phyloP scores from a whole-genome alignment of 768 basidiomycete genomes.

The Sarcomyxa edulis region DNA sequence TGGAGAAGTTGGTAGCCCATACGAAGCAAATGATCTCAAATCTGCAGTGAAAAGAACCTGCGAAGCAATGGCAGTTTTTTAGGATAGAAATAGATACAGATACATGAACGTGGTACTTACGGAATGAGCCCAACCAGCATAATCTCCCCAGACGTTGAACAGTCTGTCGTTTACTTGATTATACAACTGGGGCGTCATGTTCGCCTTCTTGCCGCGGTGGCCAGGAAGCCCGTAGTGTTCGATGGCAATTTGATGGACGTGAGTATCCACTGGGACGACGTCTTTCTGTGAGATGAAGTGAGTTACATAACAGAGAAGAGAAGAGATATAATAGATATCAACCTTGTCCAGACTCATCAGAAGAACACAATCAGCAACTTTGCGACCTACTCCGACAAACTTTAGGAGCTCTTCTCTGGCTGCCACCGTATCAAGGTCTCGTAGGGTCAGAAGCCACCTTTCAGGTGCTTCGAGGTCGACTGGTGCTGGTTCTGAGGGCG shows the following conservation, averaged over 20 bases:
- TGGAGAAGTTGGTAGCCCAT: constrained; percentile 35
- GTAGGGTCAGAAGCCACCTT: constrained; percentile 52
- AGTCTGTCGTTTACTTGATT: constrained; percentile 64
- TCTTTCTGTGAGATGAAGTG: constrained; percentile 55
- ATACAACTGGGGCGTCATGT: constrained; percentile 76
- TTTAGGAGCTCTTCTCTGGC: constrained; percentile 75
- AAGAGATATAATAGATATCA: constrained; percentile 1
- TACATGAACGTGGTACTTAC: constrained; percentile 37
- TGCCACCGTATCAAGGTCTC: constrained; percentile 41
- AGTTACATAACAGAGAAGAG: constrained; percentile 1
- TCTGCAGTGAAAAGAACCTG: constrained; percentile 77
- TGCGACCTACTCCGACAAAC: constrained; percentile 89
- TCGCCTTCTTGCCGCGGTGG: constrained; percentile 31
- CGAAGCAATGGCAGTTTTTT: not conserved
- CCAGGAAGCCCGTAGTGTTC: constrained; percentile 69
- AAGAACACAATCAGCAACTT: constrained; percentile 93
- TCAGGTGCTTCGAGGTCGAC: too few relatives aligned
- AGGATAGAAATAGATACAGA: not conserved
- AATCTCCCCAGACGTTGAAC: constrained; percentile 66
- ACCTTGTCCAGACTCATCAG: constrained; percentile 94
- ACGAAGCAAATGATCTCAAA: constrained; percentile 58
- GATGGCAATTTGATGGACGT: constrained; percentile 84
- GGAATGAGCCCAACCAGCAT: constrained; percentile 90
- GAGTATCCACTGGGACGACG: constrained; percentile 93
- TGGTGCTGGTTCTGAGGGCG: constrained; percentile 36